Conservation (phyloP, 1,284 basidiomycete species). For the Blastosporella zonata region DNA sequence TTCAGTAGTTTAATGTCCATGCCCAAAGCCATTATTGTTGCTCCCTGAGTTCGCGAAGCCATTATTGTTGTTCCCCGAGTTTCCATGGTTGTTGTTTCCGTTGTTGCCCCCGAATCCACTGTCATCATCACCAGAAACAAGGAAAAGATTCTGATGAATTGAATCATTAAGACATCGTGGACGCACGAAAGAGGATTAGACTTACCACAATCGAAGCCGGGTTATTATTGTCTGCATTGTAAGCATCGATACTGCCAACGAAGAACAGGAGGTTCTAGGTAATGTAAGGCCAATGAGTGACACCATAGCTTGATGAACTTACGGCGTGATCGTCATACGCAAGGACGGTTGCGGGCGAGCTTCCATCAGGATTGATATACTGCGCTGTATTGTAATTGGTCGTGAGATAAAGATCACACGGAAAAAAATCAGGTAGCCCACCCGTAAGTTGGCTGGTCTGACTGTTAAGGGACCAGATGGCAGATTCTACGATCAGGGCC, state of each 20-base stretch:
- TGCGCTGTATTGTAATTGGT: slow-evolving; percentile 28
- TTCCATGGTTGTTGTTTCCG: no score
- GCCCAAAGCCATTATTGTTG: background rate
- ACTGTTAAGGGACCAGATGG: slow-evolving; percentile 37
- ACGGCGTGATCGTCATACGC: slow-evolving; percentile 33
- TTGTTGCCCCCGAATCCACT: no score
- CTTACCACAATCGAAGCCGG: slow-evolving; percentile 33
- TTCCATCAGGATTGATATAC: slow-evolving; percentile 38
- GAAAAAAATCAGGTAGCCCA: slow-evolving; percentile 16
- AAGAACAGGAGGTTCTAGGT: slow-evolving; percentile 35
- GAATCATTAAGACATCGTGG: background rate
- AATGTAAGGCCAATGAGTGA: background rate
- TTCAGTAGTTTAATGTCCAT: no score
- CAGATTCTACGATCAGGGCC: slow-evolving; percentile 30
- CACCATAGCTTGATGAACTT: slow-evolving; percentile 8
- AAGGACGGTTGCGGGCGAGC: slow-evolving; percentile 29
- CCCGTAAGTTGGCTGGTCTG: slow-evolving; percentile 35
- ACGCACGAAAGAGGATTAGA: slow-evolving; percentile 15
- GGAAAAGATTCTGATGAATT: slow-evolving; percentile 19
- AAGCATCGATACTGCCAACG: slow-evolving; percentile 34
- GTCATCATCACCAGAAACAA: slow-evolving; percentile 8
- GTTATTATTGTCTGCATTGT: slow-evolving; percentile 30
- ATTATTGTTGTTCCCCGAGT: no score
- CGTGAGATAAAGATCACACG: background rate
- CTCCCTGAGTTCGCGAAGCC: background rate